These are phyloP conservation scores for Daldinia sp. DNA, from an alignment of 2,329 filamentous ascomycete species.

Conservation along the genomic window DNA sequence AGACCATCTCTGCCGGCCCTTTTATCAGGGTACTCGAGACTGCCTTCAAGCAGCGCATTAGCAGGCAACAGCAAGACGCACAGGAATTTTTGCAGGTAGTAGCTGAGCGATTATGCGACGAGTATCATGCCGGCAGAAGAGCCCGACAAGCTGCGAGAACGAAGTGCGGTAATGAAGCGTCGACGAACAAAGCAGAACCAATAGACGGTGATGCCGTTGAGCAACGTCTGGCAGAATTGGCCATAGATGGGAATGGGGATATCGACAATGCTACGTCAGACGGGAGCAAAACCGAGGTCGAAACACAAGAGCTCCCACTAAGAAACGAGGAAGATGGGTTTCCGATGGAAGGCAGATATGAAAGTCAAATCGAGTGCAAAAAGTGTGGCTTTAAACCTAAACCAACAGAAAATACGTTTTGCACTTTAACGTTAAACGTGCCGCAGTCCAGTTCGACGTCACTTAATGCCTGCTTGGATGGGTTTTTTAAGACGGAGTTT, in stretches of 20 bases:
- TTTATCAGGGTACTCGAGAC: constrained; percentile 86
- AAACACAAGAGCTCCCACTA: constrained; percentile 20
- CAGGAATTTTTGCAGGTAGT: constrained; percentile 97
- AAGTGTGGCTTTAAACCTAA: constrained; percentile 90
- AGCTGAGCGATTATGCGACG: constrained; percentile 89
- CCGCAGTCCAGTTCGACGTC: constrained; percentile 83
- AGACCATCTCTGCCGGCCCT: constrained; percentile 86
- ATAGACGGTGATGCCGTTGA: constrained; percentile 44
- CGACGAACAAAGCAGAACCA: constrained; percentile 26
- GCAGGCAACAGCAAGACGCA: constrained; percentile 93
- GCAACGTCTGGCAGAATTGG: constrained; percentile 46
- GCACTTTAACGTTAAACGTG: constrained; percentile 90
- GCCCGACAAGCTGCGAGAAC: constrained; percentile 68
- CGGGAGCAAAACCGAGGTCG: constrained; percentile 27
- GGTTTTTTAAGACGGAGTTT: constrained; percentile 91
- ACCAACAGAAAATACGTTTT: constrained; percentile 83
- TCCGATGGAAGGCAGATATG: constrained; percentile 88
- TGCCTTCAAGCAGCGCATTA: constrained; percentile 90
- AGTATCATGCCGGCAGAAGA: constrained; percentile 85
- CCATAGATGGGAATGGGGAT: constrained; percentile 35
- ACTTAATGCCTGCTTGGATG: constrained; percentile 88
- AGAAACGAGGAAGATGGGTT: constrained; percentile 68
- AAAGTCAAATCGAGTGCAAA: constrained; percentile 94
- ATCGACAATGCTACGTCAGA: constrained; percentile 22
- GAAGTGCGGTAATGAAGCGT: constrained; percentile 37